Evolutionary conservation across 306 rosid genomes (phyloP).

Genomic region (Trifolium dubium): DNA sequence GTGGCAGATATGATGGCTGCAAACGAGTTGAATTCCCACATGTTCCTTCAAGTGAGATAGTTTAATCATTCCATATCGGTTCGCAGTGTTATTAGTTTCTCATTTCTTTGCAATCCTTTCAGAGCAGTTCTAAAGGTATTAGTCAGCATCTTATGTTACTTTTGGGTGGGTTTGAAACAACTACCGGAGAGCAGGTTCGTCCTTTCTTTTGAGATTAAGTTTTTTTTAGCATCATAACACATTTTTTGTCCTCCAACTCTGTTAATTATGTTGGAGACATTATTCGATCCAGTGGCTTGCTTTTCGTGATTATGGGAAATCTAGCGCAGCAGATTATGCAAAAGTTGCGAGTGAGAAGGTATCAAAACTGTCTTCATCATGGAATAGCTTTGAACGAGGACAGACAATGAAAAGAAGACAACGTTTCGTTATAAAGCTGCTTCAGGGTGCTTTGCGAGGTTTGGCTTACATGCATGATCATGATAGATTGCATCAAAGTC

Average conservation of each 20-base stretch:
- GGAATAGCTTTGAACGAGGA: conserved; percentile 78
- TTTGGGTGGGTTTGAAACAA: conserved; percentile 92
- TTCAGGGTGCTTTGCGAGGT: conserved; percentile 85
- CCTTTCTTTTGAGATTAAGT: conserved; percentile 25
- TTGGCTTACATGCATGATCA: conserved; percentile 76
- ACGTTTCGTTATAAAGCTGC: conserved; percentile 61
- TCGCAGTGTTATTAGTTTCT: background rate
- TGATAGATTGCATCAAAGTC: conserved; percentile 93
- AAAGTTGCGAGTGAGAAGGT: conserved; percentile 73
- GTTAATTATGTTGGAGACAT: conserved; percentile 23
- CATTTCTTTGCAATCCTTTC: conserved; percentile 37
- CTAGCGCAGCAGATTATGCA: conserved; percentile 87
- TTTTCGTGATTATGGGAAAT: conserved; percentile 85
- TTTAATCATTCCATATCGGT: conserved; percentile 25
- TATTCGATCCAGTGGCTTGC: conserved; percentile 89
- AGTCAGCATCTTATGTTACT: conserved; percentile 70
- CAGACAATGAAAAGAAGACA: conserved; percentile 63
- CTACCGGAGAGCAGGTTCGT: conserved; percentile 91
- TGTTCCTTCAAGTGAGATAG: conserved; percentile 77
- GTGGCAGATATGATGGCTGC: conserved; percentile 98
- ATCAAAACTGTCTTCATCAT: conserved; percentile 57
- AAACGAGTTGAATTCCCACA: conserved; percentile 86
- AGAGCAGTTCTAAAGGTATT: conserved; percentile 64
- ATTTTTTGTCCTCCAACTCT: conserved; percentile 9
- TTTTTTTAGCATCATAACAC: conserved; percentile 14